phyloP scores from a whole-genome alignment of 306 rosid species.

The Mucuna pruriens region DNA sequence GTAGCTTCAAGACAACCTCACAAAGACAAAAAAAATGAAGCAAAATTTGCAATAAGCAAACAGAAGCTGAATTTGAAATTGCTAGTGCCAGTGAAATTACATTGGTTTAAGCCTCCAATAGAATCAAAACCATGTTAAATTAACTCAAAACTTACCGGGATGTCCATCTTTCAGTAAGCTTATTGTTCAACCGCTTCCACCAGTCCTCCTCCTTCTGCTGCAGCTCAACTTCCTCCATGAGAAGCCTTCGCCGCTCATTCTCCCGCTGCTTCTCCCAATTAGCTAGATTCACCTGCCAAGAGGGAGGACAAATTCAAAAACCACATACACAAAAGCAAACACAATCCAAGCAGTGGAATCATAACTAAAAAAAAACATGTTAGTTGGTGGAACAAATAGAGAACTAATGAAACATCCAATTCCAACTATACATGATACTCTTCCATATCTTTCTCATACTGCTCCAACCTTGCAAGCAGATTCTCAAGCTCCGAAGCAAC shows the following conservation, averaged over 20 bases:
- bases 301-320: neutral
- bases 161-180: constrained; percentile 63
- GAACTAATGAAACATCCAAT: neutral
- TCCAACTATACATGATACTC: constrained; percentile 69
- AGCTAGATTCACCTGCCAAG: constrained; percentile 62
- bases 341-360: neutral
- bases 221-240: constrained; percentile 73
- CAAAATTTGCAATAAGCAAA: neutral
- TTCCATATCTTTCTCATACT: constrained; percentile 87
- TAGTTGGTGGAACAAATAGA: neutral
- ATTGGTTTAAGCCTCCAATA: neutral
- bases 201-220: constrained; percentile 63
- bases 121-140: constrained; percentile 28
- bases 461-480: constrained; percentile 82
- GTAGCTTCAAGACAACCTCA: constrained; percentile 15
- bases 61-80: neutral
- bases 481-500: constrained; percentile 78
- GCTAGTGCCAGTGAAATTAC: neutral
- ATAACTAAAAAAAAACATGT: neutral
- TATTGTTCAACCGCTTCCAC: constrained; percentile 53
- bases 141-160: constrained; percentile 51
- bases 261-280: constrained; percentile 79
- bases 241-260: constrained; percentile 70
- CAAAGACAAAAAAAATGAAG: neutral
- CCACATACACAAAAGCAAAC: neutral